Percentiles rank a stretch among this genome's conserved stretches.
Evolutionary conservation across 2,329 filamentous ascomycete species (phyloP).

Genomic region (Neonectria magnoliae): DNA sequence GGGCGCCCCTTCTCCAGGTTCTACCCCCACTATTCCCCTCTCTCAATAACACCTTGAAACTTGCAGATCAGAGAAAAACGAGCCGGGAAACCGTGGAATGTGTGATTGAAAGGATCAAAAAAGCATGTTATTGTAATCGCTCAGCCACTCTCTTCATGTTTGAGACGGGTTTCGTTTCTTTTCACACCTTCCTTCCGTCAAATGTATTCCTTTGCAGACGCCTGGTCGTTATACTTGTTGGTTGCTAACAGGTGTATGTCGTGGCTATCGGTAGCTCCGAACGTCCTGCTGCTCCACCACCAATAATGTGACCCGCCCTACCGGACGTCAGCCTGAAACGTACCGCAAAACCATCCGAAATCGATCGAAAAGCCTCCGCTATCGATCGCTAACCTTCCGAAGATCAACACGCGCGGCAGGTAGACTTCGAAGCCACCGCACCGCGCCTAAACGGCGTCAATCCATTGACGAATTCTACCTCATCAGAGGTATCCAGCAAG

Average conservation of each 20-base stretch:
- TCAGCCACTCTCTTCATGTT: neutral
- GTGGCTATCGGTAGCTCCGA: neutral
- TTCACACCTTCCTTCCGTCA: neutral
- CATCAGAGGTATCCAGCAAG: neutral
- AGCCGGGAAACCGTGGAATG: neutral
- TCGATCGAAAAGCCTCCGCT: conserved; percentile 24
- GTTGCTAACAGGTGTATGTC: neutral
- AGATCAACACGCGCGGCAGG: conserved; percentile 14
- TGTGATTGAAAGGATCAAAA: neutral
- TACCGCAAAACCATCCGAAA: conserved; percentile 22
- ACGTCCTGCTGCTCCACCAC: conserved; percentile 3
- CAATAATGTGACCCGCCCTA: conserved; percentile 14
- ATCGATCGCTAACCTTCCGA: conserved; percentile 21
- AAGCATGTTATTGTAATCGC: neutral
- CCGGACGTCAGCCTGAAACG: conserved; percentile 21
- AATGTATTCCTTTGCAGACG: neutral
- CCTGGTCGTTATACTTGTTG: neutral
- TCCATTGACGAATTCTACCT: neutral
- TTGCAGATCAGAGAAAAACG: neutral
- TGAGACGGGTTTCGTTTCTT: neutral
- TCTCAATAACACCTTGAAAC: neutral
- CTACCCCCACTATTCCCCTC: neutral
- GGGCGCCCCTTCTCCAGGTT: neutral
- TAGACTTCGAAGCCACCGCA: conserved; percentile 6
- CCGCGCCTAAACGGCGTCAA: neutral